Conservation (phyloP, 2,329 filamentous ascomycete genomes). For the Talaromyces sp. region DNA sequence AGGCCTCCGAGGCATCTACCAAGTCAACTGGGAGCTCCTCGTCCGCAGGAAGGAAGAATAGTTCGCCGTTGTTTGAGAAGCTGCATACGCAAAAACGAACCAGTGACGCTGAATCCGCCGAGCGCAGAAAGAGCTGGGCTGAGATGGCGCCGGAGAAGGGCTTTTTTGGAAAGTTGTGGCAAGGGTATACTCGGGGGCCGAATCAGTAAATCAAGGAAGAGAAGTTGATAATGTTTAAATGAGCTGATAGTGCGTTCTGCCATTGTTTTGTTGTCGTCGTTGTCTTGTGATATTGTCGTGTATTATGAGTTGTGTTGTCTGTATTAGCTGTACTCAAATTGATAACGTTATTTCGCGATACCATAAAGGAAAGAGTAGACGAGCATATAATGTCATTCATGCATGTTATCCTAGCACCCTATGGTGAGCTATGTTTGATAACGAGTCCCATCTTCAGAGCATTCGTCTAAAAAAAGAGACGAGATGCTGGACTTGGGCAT, state of each 20-base stretch:
- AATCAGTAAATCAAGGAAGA: neutral
- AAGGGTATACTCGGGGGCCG: slow-evolving; percentile 32
- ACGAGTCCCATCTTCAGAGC: neutral
- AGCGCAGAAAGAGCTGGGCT: slow-evolving; percentile 43
- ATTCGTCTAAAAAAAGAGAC: slow-evolving; percentile 16
- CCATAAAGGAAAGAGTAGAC: neutral
- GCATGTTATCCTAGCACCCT: neutral
- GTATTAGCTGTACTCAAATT: neutral
- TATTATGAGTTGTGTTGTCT: neutral
- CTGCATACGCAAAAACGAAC: slow-evolving; percentile 8
- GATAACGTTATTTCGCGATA: neutral
- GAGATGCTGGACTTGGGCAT: slow-evolving; percentile 9
- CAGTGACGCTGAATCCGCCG: slow-evolving; percentile 16
- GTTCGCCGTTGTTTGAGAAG: slow-evolving; percentile 1
- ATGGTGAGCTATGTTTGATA: neutral
- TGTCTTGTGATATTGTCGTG: neutral
- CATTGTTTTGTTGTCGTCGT: too few species aligned
- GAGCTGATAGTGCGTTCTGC: too few species aligned
- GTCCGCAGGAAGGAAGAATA: neutral
- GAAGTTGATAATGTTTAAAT: too few species aligned
- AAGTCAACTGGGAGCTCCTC: slow-evolving; percentile 13
- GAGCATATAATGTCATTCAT: neutral
- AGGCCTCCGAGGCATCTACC: slow-evolving; percentile 18
- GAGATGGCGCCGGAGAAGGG: slow-evolving; percentile 34
- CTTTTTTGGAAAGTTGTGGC: slow-evolving; percentile 37